phyloP scores from a whole-genome alignment of 768 basidiomycete genomes.

The Coprinellus micaceus region DNA sequence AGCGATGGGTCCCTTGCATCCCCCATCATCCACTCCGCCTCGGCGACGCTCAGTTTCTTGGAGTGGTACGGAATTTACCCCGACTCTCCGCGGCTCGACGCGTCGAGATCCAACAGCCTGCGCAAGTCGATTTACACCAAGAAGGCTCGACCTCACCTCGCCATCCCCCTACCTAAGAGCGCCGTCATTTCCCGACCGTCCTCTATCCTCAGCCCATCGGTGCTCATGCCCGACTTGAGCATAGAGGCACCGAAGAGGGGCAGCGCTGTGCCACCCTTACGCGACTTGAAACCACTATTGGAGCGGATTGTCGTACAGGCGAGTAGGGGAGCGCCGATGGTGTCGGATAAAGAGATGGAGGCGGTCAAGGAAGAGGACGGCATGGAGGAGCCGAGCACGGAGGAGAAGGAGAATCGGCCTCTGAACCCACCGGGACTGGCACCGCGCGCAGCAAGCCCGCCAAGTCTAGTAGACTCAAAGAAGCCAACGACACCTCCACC shows the following conservation, averaged over 20 bases:
- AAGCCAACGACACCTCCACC: no score
- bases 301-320: not conserved
- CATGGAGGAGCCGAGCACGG: not conserved
- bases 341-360: not conserved
- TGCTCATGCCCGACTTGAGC: not conserved
- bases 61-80: conserved; percentile 36
- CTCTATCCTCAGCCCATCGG: not conserved
- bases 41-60: conserved; percentile 33
- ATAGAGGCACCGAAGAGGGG: not conserved
- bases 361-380: no score
- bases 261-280: not conserved
- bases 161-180: conserved; percentile 4
- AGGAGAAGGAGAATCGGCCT: not conserved
- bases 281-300: not conserved
- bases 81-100: conserved; percentile 20
- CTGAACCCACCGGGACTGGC: not conserved
- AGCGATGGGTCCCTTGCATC: conserved; percentile 13
- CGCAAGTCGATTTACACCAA: conserved; percentile 15
- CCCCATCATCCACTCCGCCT: conserved; percentile 28
- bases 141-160: conserved; percentile 6
- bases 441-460: no score
- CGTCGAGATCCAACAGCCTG: conserved; percentile 8
- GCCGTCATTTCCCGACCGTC: conserved; percentile 1
- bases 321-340: no score
- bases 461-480: no score